Conservation (phyloP, 345 rosid species). For the Rhizophora apiculata region DNA sequence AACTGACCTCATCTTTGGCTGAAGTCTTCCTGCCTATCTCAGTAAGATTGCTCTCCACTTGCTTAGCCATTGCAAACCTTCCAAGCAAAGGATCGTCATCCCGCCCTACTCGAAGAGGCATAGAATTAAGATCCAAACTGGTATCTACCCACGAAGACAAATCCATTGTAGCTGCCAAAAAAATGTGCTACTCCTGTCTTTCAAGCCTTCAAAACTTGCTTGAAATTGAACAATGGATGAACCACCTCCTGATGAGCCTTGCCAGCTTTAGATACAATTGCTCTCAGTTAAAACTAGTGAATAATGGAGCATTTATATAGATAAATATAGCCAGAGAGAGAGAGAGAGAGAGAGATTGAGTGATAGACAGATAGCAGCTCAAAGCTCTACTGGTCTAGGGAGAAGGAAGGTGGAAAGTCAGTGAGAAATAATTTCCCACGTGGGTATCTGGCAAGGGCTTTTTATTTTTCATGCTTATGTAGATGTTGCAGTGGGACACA, state of each 20-base stretch:
- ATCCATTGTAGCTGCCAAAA: conserved; percentile 11
- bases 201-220: background rate
- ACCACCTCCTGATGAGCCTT: background rate
- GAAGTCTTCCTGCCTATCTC: conserved; percentile 32
- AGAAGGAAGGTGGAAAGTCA: conserved; percentile 2
- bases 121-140: conserved; percentile 29
- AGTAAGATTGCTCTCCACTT: conserved; percentile 23
- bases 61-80: conserved; percentile 8
- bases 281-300: background rate
- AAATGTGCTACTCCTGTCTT: background rate
- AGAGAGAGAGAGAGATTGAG: no score
- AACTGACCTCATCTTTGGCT: conserved; percentile 42
- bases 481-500: background rate
- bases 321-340: no score
- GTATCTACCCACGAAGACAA: conserved; percentile 26
- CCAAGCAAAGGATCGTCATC: background rate
- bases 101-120: conserved; percentile 1
- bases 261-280: background rate
- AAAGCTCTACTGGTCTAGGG: conserved; percentile 5
- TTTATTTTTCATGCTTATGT: background rate
- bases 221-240: background rate
- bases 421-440: background rate
- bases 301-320: background rate
- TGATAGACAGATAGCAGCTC: no score
- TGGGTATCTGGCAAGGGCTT: background rate